Percentiles rank a stretch among this genome's conserved stretches.
These are phyloP conservation scores for Fusarium miscanthi DNA, from an alignment of 2,329 filamentous ascomycete genomes.

Conservation along the genomic window DNA sequence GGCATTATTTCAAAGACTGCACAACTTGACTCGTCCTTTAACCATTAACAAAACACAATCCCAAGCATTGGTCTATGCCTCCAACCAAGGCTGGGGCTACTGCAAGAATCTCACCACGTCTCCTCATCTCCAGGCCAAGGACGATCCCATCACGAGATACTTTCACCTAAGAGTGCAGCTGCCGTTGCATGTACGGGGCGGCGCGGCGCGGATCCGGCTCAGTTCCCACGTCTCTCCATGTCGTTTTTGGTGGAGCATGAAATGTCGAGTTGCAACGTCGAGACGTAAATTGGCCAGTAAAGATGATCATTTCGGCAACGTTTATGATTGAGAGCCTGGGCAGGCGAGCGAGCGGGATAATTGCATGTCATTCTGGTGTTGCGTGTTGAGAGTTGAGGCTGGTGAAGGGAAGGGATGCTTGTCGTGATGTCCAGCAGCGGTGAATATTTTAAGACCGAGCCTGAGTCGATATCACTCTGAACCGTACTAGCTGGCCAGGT, in stretches of 20 bases:
- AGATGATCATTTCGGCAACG: slow-evolving; percentile 11
- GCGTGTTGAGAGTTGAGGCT: background rate
- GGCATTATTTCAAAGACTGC: background rate
- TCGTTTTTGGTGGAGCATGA: slow-evolving; percentile 9
- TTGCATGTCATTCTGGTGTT: background rate
- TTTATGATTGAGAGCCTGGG: slow-evolving; percentile 9
- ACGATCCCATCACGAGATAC: slow-evolving; percentile 44
- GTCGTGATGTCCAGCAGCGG: slow-evolving; percentile 3
- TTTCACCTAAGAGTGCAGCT: slow-evolving; percentile 42
- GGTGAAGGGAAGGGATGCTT: slow-evolving; percentile 17
- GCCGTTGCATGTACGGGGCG: slow-evolving; percentile 16
- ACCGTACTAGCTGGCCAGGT: background rate
- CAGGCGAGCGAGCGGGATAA: background rate
- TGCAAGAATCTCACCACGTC: slow-evolving; percentile 23
- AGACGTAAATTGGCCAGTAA: slow-evolving; percentile 8
- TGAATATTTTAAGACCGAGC: slow-evolving; percentile 10
- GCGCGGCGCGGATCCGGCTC: slow-evolving; percentile 18
- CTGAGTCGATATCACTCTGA: slow-evolving; percentile 6
- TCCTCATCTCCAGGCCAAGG: background rate
- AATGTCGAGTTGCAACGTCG: slow-evolving; percentile 1
- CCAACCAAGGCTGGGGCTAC: background rate
- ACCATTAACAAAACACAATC: background rate
- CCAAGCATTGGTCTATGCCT: background rate
- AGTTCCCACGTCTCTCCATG: slow-evolving; percentile 16
- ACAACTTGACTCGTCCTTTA: background rate